Conservation (phyloP, 139 green algal species). For the Diplosphaera chodatii region DNA sequence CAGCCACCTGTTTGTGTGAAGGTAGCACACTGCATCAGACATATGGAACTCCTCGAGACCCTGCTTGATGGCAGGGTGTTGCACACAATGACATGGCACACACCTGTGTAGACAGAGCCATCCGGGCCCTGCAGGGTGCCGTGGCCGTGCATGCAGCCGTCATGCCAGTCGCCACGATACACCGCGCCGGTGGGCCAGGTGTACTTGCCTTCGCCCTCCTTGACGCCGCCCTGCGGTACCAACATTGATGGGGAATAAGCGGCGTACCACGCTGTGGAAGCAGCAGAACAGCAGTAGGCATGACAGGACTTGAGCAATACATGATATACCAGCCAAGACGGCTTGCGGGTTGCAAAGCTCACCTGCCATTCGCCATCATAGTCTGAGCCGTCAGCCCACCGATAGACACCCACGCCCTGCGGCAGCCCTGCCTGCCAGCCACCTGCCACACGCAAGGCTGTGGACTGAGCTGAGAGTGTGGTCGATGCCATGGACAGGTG, state of each 20-base stretch:
- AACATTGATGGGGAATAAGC: too few relatives aligned
- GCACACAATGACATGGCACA: background rate
- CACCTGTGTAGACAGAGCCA: constrained; percentile 46
- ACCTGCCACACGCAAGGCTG: too few relatives aligned
- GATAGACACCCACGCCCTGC: constrained; percentile 66
- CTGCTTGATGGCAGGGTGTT: too few relatives aligned
- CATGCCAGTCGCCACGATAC: constrained; percentile 70
- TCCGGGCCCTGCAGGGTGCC: constrained; percentile 64
- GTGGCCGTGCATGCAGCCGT: constrained; percentile 72
- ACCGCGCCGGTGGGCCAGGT: constrained; percentile 58
- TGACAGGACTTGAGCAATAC: too few relatives aligned
- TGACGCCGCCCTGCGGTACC: constrained; percentile 44
- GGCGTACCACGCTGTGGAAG: too few relatives aligned
- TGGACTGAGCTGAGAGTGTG: too few relatives aligned
- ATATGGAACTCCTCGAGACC: too few relatives aligned
- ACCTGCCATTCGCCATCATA: constrained; percentile 73
- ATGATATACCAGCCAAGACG: too few relatives aligned
- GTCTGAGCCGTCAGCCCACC: constrained; percentile 55
- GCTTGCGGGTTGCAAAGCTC: too few relatives aligned
- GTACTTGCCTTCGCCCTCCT: constrained; percentile 69
- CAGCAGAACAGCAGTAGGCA: too few relatives aligned
- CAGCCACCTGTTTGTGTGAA: constrained; percentile 66
- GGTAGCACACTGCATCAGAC: too few relatives aligned
- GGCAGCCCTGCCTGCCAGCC: constrained; percentile 35
- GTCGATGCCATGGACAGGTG: too few relatives aligned